phyloP scores from a whole-genome alignment of 73 alveolate genomes.

The Paramecium tetraurelia region DNA sequence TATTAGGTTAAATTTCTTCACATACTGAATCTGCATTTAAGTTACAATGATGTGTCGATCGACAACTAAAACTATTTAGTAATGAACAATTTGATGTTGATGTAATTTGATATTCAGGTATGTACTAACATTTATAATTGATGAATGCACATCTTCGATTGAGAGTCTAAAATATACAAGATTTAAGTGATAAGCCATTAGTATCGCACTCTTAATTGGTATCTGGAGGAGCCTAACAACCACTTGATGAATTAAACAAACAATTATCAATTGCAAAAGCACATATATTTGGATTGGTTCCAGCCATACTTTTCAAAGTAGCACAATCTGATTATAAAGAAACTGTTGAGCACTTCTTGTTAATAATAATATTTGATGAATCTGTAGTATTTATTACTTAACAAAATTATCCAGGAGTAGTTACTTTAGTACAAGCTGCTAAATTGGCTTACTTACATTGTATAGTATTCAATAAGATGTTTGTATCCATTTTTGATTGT shows the following conservation, averaged over 20 bases:
- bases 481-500: neutral
- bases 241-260: neutral
- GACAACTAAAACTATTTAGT: neutral
- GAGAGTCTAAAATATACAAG: neutral
- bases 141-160: neutral
- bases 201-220: neutral
- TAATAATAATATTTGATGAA: neutral
- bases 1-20: neutral
- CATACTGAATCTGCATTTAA: neutral
- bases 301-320: neutral
- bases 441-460: neutral
- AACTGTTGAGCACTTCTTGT: neutral
- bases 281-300: neutral
- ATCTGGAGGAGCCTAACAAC: neutral
- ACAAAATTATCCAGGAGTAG: conserved; percentile 4
- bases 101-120: neutral
- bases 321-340: neutral
- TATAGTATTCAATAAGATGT: neutral
- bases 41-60: neutral
- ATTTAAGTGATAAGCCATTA: neutral
- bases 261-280: neutral
- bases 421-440: neutral
- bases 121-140: neutral
- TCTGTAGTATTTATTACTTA: neutral
- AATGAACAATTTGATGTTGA: neutral